phyloP scores from a whole-genome alignment of 352 stramenopile genomes.

The Phytophthora macrochlamydospora region DNA sequence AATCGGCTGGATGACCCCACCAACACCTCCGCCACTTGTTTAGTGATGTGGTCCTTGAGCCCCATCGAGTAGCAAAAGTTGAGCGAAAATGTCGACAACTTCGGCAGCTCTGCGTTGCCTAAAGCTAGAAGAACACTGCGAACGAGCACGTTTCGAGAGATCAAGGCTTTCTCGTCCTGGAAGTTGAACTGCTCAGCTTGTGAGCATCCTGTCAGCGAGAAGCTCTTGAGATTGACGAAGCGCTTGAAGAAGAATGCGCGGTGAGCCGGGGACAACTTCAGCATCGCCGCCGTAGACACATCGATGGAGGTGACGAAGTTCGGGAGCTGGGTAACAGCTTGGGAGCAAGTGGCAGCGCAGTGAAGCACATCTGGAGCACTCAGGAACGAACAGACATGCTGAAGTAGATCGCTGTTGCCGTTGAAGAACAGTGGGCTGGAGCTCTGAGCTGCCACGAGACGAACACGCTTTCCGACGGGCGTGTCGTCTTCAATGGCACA shows the following conservation, averaged over 20 bases:
- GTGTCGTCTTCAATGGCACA: conserved; percentile 6
- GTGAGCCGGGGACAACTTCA: conserved; percentile 19
- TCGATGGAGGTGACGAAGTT: conserved; percentile 43
- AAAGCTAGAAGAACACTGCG: conserved; percentile 41
- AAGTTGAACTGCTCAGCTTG: conserved; percentile 53
- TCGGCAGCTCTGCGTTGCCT: conserved; percentile 26
- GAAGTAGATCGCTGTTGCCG: conserved; percentile 50
- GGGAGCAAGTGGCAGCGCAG: conserved; percentile 40
- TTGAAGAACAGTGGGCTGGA: conserved; percentile 48
- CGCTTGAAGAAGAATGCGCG: conserved; percentile 38
- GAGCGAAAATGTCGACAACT: conserved; percentile 35
- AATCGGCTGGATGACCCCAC: conserved; percentile 32
- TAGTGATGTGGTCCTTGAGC: conserved; percentile 54
- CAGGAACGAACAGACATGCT: conserved; percentile 52
- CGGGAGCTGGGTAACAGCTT: conserved; percentile 36
- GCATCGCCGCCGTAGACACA: conserved; percentile 28
- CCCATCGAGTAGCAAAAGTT: conserved; percentile 57
- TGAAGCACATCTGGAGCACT: conserved; percentile 35
- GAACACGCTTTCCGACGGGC: conserved; percentile 19
- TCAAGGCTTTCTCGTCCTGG: conserved; percentile 38
- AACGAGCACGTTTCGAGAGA: conserved; percentile 46
- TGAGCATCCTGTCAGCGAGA: conserved; percentile 36
- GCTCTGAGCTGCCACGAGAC: neutral
- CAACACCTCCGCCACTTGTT: conserved; percentile 41
- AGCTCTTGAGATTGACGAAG: conserved; percentile 47